Evolutionary conservation across 2,329 filamentous ascomycete genomes (phyloP), one percentile per base, ranked within the genome.

Genomic region (Leptodontidium sp.): DNA sequence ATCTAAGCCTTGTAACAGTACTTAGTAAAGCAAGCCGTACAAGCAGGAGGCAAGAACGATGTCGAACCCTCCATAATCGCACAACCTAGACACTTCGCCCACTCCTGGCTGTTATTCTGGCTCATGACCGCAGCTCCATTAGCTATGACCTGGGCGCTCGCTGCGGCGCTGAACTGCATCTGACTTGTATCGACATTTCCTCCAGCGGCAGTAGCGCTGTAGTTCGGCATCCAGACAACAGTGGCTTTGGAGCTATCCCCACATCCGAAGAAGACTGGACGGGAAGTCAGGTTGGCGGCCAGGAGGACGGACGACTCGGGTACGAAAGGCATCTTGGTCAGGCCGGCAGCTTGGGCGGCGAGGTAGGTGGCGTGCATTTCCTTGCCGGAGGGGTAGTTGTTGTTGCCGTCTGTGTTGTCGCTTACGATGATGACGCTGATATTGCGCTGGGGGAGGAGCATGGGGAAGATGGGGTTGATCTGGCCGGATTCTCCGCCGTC

Each of bases 181-280:
- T 80, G 17, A 79, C 35, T 40, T 14, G 69, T 71, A 24, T 63
- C 81, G 6, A 76, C 67, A 47, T 73, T 71, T 21, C 79, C 79
- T 4, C 76, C 78, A 15, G 74, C 70, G 50, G 75, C 73, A 9
- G 69, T 79, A 78, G 75, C 24, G 77, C 75, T 62, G 35, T 50
- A 52, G 67, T 84, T 84, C 6, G 82, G 83, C 50, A 84, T 68
- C 81, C 17, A 81, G 81, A n/a, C 83, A 81, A 61, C 45, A 79
- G 77, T 15, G 81, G 77, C n/a, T 78, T 76, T n/a, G 79, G 75
- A n/a, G 82, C 75, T 14, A 76, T 78, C 26, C 85, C 82, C 78
- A 89, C 82, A 84, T n/a, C 82, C 82, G 67, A 84, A 84, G 75
- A 84, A 81, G 43, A 80, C 58, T 2, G 75, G 67, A 9, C 50